Evolutionary conservation across 352 stramenopile genomes (phyloP).

Genomic region (Aphanomyces invadans): DNA sequence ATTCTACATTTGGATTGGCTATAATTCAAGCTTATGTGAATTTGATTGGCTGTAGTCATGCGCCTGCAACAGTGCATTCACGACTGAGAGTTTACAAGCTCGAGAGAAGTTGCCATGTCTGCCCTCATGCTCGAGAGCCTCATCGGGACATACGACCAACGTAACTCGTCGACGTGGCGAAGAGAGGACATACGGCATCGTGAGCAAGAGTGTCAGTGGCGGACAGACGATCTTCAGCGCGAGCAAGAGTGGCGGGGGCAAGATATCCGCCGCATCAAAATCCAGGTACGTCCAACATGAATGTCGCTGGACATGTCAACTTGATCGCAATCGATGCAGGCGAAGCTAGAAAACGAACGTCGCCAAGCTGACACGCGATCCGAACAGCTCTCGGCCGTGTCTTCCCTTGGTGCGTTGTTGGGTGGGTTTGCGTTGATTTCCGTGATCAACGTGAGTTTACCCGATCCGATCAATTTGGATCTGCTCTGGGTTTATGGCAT

Average conservation of each 20-base stretch:
- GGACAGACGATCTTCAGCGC: slow-evolving; percentile 58
- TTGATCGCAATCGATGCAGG: slow-evolving; percentile 29
- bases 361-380: slow-evolving; percentile 60
- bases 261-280: slow-evolving; percentile 34
- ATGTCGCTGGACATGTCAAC: background rate
- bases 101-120: slow-evolving; percentile 30
- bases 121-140: slow-evolving; percentile 56
- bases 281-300: background rate
- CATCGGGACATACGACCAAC: slow-evolving; percentile 78
- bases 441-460: slow-evolving; percentile 60
- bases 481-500: slow-evolving; percentile 55
- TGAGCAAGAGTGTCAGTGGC: slow-evolving; percentile 76
- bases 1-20: too few relatives aligned
- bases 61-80: too few relatives aligned
- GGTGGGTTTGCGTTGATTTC: slow-evolving; percentile 69
- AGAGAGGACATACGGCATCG: slow-evolving; percentile 66
- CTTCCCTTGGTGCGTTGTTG: slow-evolving; percentile 56
- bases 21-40: background rate
- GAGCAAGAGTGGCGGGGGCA: slow-evolving; percentile 61
- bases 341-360: slow-evolving; percentile 75
- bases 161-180: slow-evolving; percentile 77
- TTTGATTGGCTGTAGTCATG: background rate
- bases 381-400: slow-evolving; percentile 58
- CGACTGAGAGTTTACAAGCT: too few relatives aligned
- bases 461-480: slow-evolving; percentile 34